Conservation (phyloP, 805 yeast genomes). For the Cyberlindnera maclurae region DNA sequence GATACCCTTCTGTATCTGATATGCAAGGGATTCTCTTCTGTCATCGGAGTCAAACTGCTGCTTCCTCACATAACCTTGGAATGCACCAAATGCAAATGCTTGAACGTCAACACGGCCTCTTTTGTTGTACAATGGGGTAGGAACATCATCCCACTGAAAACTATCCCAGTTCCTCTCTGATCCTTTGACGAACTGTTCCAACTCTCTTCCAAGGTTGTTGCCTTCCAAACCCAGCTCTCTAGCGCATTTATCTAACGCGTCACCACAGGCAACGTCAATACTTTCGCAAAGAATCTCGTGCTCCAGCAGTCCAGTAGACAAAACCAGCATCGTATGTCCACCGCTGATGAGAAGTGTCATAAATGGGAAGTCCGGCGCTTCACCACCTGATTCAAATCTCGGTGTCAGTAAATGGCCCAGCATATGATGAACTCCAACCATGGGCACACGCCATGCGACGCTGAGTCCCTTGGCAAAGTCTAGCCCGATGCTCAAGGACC, state of each 20-base stretch:
- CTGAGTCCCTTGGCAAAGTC: constrained; percentile 82
- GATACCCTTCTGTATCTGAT: constrained; percentile 52
- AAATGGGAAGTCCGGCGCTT: constrained; percentile 53
- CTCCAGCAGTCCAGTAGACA: constrained; percentile 47
- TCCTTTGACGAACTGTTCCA: constrained; percentile 43
- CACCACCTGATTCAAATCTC: constrained; percentile 38
- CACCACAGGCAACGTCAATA: constrained; percentile 87
- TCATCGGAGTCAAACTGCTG: constrained; percentile 14
- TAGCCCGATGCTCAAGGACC: constrained; percentile 75
- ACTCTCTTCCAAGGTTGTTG: constrained; percentile 77
- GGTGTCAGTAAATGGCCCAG: constrained; percentile 80
- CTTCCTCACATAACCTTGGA: constrained; percentile 47
- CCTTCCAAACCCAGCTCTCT: constrained; percentile 76
- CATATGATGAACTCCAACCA: constrained; percentile 95
- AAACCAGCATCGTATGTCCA: constrained; percentile 88
- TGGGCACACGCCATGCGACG: constrained; percentile 68
- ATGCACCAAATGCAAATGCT: constrained; percentile 76
- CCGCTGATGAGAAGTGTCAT: constrained; percentile 80
- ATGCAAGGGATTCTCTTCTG: constrained; percentile 42
- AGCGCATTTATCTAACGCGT: constrained; percentile 89
- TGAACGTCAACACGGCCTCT: constrained; percentile 36
- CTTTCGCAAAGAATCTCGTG: constrained; percentile 76
- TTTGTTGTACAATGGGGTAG: constrained; percentile 48
- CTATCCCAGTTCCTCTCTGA: constrained; percentile 27
- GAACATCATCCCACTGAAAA: constrained; percentile 24